Evolutionary conservation across 164 flowering plant species (phyloP).

Genomic region (Sedum album): DNA sequence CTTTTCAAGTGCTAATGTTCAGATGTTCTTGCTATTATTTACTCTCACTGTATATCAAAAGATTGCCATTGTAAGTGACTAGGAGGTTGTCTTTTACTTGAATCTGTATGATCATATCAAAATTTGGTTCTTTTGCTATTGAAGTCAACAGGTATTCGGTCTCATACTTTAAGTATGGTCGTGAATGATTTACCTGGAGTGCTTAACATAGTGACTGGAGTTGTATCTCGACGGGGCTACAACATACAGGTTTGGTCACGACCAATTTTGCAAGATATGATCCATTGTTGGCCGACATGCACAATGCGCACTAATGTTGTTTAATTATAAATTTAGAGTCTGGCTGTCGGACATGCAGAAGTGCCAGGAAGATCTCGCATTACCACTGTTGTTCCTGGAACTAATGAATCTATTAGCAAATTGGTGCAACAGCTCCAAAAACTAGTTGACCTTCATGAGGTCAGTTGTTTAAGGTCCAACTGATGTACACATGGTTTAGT

Average conservation of each 20-base stretch:
- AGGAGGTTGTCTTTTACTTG: neutral
- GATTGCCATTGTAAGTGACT: neutral
- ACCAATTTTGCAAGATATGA: neutral
- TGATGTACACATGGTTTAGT: neutral
- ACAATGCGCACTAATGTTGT: neutral
- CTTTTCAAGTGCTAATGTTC: neutral
- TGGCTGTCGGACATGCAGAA: conserved; percentile 74
- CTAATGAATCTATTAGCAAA: conserved; percentile 60
- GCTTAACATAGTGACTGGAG: conserved; percentile 61
- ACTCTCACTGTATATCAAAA: neutral
- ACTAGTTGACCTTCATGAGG: conserved; percentile 63
- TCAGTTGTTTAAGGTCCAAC: conserved; percentile 11
- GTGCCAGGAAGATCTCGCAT: conserved; percentile 60
- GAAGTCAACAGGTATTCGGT: conserved; percentile 57
- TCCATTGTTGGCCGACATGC: neutral
- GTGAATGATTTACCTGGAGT: conserved; percentile 71
- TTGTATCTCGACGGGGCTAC: conserved; percentile 66
- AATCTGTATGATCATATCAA: neutral
- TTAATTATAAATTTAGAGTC: conserved; percentile 36
- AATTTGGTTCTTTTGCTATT: conserved; percentile 3
- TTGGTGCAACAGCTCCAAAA: conserved; percentile 62
- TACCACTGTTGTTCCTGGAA: conserved; percentile 76
- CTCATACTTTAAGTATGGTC: conserved; percentile 61
- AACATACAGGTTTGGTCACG: conserved; percentile 50
- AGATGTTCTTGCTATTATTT: neutral